Evolutionary conservation across 129 eudicot genomes (phyloP).

Genomic region (Escallonia herrerae): DNA sequence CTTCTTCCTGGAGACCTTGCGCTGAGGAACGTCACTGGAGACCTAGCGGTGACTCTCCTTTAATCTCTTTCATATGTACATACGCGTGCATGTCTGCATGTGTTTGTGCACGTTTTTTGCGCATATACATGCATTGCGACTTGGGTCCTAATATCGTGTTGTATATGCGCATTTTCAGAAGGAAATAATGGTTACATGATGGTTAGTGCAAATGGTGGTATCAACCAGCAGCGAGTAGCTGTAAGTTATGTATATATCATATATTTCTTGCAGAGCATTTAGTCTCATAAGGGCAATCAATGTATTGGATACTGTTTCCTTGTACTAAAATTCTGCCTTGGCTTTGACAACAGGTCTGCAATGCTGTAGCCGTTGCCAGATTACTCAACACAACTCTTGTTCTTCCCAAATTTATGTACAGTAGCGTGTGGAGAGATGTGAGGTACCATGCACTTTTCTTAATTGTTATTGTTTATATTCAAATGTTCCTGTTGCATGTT

Average conservation of each 20-base stretch:
- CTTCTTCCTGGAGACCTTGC: slow-evolving; percentile 92
- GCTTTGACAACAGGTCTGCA: slow-evolving; percentile 68
- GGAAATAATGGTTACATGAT: slow-evolving; percentile 48
- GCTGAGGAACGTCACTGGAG: slow-evolving; percentile 74
- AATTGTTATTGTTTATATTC: not conserved
- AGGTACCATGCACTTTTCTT: slow-evolving; percentile 35
- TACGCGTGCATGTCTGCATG: not conserved
- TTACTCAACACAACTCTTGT: slow-evolving; percentile 94
- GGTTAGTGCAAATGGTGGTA: slow-evolving; percentile 59
- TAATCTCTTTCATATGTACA: slow-evolving; percentile 10
- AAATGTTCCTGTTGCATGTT: too few species aligned
- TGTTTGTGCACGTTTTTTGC: not conserved
- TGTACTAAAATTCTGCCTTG: not conserved
- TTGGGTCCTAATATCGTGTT: not conserved
- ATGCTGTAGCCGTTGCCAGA: slow-evolving; percentile 95
- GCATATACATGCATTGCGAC: not conserved
- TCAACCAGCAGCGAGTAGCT: slow-evolving; percentile 69
- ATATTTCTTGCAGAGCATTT: not conserved
- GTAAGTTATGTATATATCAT: slow-evolving; percentile 23
- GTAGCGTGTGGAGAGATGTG: slow-evolving; percentile 90
- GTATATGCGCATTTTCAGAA: slow-evolving; percentile 18
- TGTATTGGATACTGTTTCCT: not conserved
- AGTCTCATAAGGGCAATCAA: not conserved
- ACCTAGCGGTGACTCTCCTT: slow-evolving; percentile 62
- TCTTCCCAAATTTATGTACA: slow-evolving; percentile 80